phyloP scores from a whole-genome alignment of 2,329 filamentous ascomycete species.

The Alternaria sp. region DNA sequence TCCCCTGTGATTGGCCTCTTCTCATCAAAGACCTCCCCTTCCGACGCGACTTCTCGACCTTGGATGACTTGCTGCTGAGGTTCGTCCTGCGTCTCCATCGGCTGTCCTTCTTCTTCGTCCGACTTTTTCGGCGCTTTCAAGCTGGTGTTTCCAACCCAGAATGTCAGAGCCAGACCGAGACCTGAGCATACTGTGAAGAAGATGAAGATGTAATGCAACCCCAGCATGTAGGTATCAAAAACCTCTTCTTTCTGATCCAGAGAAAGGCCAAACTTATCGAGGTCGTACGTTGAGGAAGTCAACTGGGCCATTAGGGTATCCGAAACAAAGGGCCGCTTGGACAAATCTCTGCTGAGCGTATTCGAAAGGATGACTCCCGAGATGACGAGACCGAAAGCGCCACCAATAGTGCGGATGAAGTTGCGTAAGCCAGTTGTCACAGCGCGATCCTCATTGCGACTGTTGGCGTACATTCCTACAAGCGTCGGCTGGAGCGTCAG shows the following conservation, averaged over 20 bases:
- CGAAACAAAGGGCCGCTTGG: slow-evolving; percentile 14
- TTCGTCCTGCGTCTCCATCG: background rate
- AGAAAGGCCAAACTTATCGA: slow-evolving; percentile 16
- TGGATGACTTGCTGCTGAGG: background rate
- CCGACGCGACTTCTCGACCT: background rate
- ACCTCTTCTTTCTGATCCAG: slow-evolving; percentile 12
- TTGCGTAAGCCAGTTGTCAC: slow-evolving; percentile 68
- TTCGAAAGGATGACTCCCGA: slow-evolving; percentile 25
- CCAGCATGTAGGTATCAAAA: slow-evolving; percentile 24
- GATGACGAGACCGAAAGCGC: slow-evolving; percentile 65
- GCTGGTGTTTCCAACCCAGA: slow-evolving; percentile 30
- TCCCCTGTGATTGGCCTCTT: background rate
- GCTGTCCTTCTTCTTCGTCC: slow-evolving; percentile 8
- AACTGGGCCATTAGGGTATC: slow-evolving; percentile 17
- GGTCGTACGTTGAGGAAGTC: slow-evolving; percentile 29
- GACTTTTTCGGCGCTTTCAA: slow-evolving; percentile 29
- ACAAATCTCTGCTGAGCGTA: slow-evolving; percentile 18
- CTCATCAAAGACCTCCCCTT: background rate
- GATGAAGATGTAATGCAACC: slow-evolving; percentile 26
- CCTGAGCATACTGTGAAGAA: slow-evolving; percentile 25
- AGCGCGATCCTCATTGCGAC: slow-evolving; percentile 61
- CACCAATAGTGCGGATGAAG: slow-evolving; percentile 66
- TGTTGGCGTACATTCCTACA: slow-evolving; percentile 61
- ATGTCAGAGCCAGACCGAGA: slow-evolving; percentile 20
- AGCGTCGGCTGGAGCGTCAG: slow-evolving; percentile 60